These are phyloP conservation scores for Tricladium varicosporioides DNA, from an alignment of 2,329 filamentous ascomycete genomes.

Conservation along the genomic window DNA sequence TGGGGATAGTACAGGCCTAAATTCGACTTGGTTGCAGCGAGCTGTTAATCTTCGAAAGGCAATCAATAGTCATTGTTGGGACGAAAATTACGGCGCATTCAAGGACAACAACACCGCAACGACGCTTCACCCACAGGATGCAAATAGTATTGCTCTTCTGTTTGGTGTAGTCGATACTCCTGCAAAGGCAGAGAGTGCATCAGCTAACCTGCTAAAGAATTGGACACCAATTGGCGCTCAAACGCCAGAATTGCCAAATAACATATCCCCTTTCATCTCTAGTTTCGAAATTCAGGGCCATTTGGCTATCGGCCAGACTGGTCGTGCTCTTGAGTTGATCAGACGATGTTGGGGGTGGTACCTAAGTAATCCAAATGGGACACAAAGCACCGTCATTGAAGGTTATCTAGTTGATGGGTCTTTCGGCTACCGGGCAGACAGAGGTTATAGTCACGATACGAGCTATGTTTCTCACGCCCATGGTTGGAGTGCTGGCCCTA, in stretches of 20 bases:
- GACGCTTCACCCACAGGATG: conserved; percentile 57
- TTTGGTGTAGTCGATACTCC: conserved; percentile 20
- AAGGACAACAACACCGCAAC: conserved; percentile 47
- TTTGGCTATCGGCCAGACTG: conserved; percentile 45
- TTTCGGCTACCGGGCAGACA: conserved; percentile 53
- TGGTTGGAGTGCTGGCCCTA: conserved; percentile 48
- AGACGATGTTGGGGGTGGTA: conserved; percentile 62
- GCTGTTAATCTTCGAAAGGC: conserved; percentile 20
- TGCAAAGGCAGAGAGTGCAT: conserved; percentile 27
- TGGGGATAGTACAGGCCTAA: conserved; percentile 24
- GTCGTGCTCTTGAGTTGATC: conserved; percentile 54
- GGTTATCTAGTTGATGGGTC: conserved; percentile 54
- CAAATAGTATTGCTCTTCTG: conserved; percentile 53
- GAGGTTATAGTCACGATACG: conserved; percentile 47
- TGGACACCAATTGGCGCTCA: conserved; percentile 56
- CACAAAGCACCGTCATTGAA: conserved; percentile 56
- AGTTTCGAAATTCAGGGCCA: conserved; percentile 59
- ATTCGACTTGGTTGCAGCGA: conserved; percentile 17
- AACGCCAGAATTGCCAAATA: conserved; percentile 54
- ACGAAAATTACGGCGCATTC: conserved; percentile 23
- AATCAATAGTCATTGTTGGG: conserved; percentile 25
- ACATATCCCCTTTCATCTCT: conserved; percentile 58
- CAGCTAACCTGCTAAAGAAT: conserved; percentile 40
- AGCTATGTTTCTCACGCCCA: conserved; percentile 47
- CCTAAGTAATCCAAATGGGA: conserved; percentile 53